Evolutionary conservation across 345 rosid genomes (phyloP), one percentile per base, ranked within the genome.

Genomic region (Camelina hispida): DNA sequence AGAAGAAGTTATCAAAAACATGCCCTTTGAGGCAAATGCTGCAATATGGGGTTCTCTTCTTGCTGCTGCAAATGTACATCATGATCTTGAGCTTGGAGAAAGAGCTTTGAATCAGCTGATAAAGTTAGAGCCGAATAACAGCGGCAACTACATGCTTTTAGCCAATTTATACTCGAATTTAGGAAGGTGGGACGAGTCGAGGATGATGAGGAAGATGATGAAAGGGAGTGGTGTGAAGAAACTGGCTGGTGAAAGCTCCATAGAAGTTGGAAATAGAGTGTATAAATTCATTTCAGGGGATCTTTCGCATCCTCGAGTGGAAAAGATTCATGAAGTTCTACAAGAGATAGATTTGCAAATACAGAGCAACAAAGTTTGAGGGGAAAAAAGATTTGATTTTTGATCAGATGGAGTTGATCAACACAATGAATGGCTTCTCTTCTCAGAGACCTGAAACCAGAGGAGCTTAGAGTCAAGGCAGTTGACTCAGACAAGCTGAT

Each of bases 41-140:
- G 86, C 95, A 50, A 82, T 89, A 69, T 91, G 96, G 93, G 97
- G 91, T 43, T 87, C 96, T 25, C 86, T 90, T 67, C 97, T 91
- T 61, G 86, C 90, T 67, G 86, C 92, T 72, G 81, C 96, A 17
- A 81, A 72, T 74, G 82, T 78, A 61, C 84, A 89, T 82, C 86
- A 81, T 20, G 83, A 88, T 71, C 77, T 79, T 60, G 77, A 81
- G 76, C 82, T 89, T 15, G 96, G 87, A 62, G 92, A 84, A 78
- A 62, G 60, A 60, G 89, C 96, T 48, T 52, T 89, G 83, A 78
- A 43, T 56, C 85, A 84, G 69, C 73, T 91, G 66, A 69, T 82
- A 28, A 52, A 59, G 82, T 51, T 93, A 75, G 98, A 93, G 81
- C 93, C 93, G 25, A 51, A 83, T 69, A 91, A 88, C 76, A 86